These are phyloP conservation scores for Neostapfia colusana DNA, from an alignment of 176 grass and related monocot species.

Conservation along the genomic window DNA sequence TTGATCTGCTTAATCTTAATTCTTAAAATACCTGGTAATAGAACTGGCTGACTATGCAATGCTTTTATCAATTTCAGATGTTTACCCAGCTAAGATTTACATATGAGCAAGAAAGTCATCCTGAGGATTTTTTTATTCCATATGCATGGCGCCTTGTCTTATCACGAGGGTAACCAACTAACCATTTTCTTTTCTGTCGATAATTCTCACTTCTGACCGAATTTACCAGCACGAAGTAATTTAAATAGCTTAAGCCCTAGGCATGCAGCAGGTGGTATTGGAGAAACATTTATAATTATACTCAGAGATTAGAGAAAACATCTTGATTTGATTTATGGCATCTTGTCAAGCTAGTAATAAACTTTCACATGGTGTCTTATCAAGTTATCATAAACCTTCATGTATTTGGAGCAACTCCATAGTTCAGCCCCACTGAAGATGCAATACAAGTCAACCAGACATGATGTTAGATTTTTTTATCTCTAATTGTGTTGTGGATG, in stretches of 20 bases:
- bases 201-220: constrained; percentile 14
- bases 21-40: constrained; percentile 17
- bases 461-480: neutral
- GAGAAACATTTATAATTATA: constrained; percentile 16
- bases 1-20: neutral
- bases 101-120: constrained; percentile 99
- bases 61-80: constrained; percentile 65
- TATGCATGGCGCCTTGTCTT: constrained; percentile 95
- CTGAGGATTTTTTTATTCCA: constrained; percentile 98
- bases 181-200: constrained; percentile 31
- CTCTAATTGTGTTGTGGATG: neutral
- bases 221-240: neutral
- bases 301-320: neutral
- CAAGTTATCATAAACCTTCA: neutral
- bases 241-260: neutral
- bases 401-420: too few relatives aligned
- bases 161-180: constrained; percentile 86
- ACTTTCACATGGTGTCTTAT: constrained; percentile 5
- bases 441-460: neutral
- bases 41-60: constrained; percentile 31
- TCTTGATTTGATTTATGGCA: constrained; percentile 19
- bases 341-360: constrained; percentile 11
- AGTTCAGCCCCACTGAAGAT: too few relatives aligned
- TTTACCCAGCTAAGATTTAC: constrained; percentile 97
- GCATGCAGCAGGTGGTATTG: neutral